A percentile compares a stretch with the other conserved stretches of the same genome.
Evolutionary conservation across 2,329 filamentous ascomycete species (phyloP).

Genomic region (Microcera coccophila): DNA sequence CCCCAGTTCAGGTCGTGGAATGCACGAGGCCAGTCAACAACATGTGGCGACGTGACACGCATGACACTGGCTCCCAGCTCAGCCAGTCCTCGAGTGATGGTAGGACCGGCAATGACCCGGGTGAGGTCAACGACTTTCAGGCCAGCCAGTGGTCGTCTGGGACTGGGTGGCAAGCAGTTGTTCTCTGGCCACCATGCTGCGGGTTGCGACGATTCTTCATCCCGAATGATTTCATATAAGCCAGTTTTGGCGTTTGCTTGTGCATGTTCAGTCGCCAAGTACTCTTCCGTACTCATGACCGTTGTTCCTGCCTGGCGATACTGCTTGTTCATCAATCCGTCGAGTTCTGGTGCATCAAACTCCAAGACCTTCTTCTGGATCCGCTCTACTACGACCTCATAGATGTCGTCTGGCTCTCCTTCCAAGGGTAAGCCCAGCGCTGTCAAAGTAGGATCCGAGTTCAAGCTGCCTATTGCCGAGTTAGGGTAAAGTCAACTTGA

Average conservation of each 20-base stretch:
- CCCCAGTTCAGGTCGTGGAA: constrained; percentile 48
- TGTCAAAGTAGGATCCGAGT: neutral
- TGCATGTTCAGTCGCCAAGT: constrained; percentile 1
- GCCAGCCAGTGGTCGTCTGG: constrained; percentile 41
- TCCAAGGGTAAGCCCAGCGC: neutral
- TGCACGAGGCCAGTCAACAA: constrained; percentile 38
- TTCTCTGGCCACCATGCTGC: constrained; percentile 40
- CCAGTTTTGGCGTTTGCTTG: neutral
- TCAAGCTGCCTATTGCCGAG: neutral
- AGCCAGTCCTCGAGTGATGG: constrained; percentile 39
- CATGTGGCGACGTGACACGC: constrained; percentile 37
- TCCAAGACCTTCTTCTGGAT: neutral
- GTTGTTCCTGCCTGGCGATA: constrained; percentile 1
- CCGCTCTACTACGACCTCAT: neutral
- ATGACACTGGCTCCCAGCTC: constrained; percentile 47
- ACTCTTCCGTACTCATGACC: neutral
- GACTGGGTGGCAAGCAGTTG: constrained; percentile 27
- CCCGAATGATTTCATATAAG: neutral
- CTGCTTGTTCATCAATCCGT: neutral
- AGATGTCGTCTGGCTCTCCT: too few species aligned
- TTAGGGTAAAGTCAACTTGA: too few species aligned
- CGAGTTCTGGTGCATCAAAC: neutral
- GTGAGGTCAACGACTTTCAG: constrained; percentile 47
- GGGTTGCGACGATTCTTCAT: constrained; percentile 16
- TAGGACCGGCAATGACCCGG: constrained; percentile 46